Base-by-base conservation (phyloP, 2,329 filamentous ascomycete species). In the Lecanicillium sp. region DNA sequence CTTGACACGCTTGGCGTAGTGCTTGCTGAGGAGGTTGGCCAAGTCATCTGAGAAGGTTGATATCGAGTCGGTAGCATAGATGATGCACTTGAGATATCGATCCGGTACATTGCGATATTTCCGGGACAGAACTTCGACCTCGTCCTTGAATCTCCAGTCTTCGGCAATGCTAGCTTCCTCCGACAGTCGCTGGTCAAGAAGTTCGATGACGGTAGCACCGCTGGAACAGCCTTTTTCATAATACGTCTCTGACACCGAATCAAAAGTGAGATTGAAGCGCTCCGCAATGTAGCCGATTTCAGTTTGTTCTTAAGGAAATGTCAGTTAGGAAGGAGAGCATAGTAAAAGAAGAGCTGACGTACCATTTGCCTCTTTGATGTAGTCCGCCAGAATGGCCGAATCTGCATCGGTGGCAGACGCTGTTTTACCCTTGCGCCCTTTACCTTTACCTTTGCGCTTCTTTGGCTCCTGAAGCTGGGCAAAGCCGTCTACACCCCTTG, bases 401-500 rank as follows among this genome's bases (percentile, higher is more conserved):
- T 51, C 37, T 9, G 41, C 52, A 15, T 58, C 55, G 15, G 48
- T 52, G 2, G 55, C 52, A 9, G 49, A 35, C 5, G 54, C 41
- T n/a, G 36, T 47, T 55, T 61, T 59, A 61, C 57, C 47, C 63
- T 33, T 12, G 44, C 41, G 19, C 51, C 60, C 60, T 32, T 60
- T 66, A 20, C 56, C 64, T 52, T 68, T 70, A 50, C 60, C 66
- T 54, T 70, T 75, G 1, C 62, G 62, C 1, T 67, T 63, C 14
- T 73, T 66, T 5, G 38, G 5, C 19, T 41, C 21, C 14, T 80
- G 74, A 0, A 75, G 74, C 32, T 79, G 74, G 19, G 79, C 81
- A 60, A 95, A 95, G 0, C 79, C 89, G 50, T 96, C 89, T n/a
- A 96, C 72, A 0, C 90, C 87, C 60, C 86, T 91, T 2, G 74